phyloP scores from a whole-genome alignment of 768 basidiomycete species.

The Pseudohyphozyma bogoriensis region DNA sequence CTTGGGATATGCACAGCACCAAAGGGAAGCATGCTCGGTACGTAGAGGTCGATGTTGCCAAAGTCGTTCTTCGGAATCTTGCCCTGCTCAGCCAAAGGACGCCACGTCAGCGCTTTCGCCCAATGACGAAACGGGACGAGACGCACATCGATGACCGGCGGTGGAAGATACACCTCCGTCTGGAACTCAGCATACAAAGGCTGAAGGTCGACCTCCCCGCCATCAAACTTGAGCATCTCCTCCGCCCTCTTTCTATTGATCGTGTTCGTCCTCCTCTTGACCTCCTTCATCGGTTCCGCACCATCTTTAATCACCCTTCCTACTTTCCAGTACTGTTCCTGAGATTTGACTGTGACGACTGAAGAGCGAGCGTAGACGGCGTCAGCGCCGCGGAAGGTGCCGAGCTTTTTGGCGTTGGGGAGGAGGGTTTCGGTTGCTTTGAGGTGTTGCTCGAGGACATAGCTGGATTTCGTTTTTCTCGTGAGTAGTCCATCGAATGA shows the following conservation, averaged over 20 bases:
- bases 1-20: slow-evolving; percentile 86
- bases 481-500: slow-evolving; percentile 1
- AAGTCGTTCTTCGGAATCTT: slow-evolving; percentile 89
- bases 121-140: background rate
- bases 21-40: slow-evolving; percentile 81
- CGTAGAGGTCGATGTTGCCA: slow-evolving; percentile 93
- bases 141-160: slow-evolving; percentile 73
- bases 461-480: slow-evolving; percentile 45
- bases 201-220: slow-evolving; percentile 58
- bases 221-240: slow-evolving; percentile 49
- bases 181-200: slow-evolving; percentile 76
- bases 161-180: slow-evolving; percentile 69
- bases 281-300: slow-evolving; percentile 77
- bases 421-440: slow-evolving; percentile 77
- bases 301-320: slow-evolving; percentile 64
- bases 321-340: slow-evolving; percentile 88
- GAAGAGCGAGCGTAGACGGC: slow-evolving; percentile 76
- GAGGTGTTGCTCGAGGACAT: slow-evolving; percentile 75
- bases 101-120: background rate
- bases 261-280: slow-evolving; percentile 75
- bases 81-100: slow-evolving; percentile 49
- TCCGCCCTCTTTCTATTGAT: slow-evolving; percentile 64
- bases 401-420: slow-evolving; percentile 61
- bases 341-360: slow-evolving; percentile 75
- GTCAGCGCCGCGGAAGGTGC: slow-evolving; percentile 76